Percentiles rank a stretch among this genome's conserved stretches.
phyloP scores from a whole-genome alignment of 108 stramenopile genomes.

The Conticribra guillardii region DNA sequence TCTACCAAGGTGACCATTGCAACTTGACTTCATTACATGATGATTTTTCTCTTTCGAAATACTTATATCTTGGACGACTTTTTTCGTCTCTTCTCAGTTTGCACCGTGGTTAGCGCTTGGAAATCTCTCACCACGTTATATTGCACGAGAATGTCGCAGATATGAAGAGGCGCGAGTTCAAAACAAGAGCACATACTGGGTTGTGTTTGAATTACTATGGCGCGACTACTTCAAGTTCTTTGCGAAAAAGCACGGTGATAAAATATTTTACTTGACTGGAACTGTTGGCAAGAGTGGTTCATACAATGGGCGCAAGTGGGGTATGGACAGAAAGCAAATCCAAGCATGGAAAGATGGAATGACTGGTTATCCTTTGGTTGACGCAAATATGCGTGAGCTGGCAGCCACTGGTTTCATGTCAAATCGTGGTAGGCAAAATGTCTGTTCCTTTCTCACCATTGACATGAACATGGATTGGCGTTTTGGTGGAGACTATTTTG shows the following conservation, averaged over 20 bases:
- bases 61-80: no score
- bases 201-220: slow-evolving; percentile 95
- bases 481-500: slow-evolving; percentile 93
- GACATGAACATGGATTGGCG: slow-evolving; percentile 98
- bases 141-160: slow-evolving; percentile 75
- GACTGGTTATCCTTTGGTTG: slow-evolving; percentile 93
- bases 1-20: slow-evolving; percentile 49
- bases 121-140: slow-evolving; percentile 86
- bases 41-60: no score
- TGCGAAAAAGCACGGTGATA: slow-evolving; percentile 85
- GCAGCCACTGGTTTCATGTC: slow-evolving; percentile 95
- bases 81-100: no score
- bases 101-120: slow-evolving; percentile 96
- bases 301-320: slow-evolving; percentile 53
- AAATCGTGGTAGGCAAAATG: slow-evolving; percentile 97
- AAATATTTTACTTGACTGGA: slow-evolving; percentile 84
- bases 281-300: slow-evolving; percentile 52
- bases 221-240: slow-evolving; percentile 97
- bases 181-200: slow-evolving; percentile 98
- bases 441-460: slow-evolving; percentile 90
- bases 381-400: slow-evolving; percentile 99
- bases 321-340: slow-evolving; percentile 61
- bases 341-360: slow-evolving; percentile 84
- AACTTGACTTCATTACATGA: slow-evolving; percentile 30
- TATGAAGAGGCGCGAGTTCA: slow-evolving; percentile 89